Conservation (phyloP, 108 stramenopile species). For the Nannochloropsis oceanica region DNA sequence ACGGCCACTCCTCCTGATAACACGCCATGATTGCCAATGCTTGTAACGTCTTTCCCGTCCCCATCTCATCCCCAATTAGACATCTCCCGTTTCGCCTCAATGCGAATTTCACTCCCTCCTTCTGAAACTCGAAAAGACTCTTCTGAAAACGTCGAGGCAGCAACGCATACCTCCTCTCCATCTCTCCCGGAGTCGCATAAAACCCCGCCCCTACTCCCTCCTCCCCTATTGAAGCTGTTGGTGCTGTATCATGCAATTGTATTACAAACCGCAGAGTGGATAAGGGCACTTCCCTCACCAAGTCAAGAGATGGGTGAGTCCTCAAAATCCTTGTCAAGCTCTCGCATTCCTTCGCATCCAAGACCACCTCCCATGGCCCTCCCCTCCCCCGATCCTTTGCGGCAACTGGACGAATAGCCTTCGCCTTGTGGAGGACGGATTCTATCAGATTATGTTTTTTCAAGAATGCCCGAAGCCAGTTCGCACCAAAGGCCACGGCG, state of each 20-base stretch:
- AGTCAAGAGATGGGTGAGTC: not conserved
- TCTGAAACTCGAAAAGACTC: conserved; percentile 10
- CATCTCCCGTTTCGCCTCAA: conserved; percentile 47
- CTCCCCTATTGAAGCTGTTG: not conserved
- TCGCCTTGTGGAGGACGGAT: not conserved
- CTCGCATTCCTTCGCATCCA: not conserved
- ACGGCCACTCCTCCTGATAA: conserved; percentile 67
- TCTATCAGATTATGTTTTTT: not conserved
- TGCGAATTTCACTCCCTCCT: conserved; percentile 17
- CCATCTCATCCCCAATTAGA: conserved; percentile 78
- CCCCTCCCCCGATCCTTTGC: not conserved
- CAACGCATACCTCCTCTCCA: not conserved
- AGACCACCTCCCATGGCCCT: not conserved
- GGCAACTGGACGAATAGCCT: not conserved
- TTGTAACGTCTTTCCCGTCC: conserved; percentile 67
- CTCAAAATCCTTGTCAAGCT: not conserved
- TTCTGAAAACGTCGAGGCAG: not conserved
- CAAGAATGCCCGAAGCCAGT: not conserved
- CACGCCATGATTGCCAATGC: conserved; percentile 62
- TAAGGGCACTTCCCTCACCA: not conserved
- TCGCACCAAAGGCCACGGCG: not conserved
- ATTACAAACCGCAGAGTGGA: not conserved
- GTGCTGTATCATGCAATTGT: not conserved
- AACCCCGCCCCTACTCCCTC: not conserved
- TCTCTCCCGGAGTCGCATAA: not conserved